phyloP scores from a whole-genome alignment of 2,329 filamentous ascomycete genomes.

The Aspergillus costaricaensis region DNA sequence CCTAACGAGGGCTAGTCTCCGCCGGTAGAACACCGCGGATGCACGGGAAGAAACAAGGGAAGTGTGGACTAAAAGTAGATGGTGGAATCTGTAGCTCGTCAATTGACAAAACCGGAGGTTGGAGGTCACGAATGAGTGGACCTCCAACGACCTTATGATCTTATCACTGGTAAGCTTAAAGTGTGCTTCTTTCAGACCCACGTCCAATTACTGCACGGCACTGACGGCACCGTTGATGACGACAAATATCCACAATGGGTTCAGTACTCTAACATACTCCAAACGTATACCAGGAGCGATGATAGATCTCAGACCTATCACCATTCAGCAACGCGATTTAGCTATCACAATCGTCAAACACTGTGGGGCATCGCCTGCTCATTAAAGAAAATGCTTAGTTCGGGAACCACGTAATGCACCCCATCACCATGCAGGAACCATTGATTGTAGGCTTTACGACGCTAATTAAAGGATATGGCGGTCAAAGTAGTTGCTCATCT shows the following conservation, averaged over 20 bases:
- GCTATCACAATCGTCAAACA: background rate
- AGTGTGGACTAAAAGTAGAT: background rate
- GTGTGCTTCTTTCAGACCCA: background rate
- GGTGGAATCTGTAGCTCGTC: background rate
- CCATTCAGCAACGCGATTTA: background rate
- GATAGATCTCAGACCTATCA: background rate
- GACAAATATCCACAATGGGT: background rate
- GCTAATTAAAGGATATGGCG: background rate
- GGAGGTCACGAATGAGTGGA: background rate
- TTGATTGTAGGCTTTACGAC: background rate
- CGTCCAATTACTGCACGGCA: background rate
- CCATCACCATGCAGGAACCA: background rate
- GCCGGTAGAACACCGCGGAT: background rate
- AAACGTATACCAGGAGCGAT: background rate
- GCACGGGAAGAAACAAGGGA: background rate
- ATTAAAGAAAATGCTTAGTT: too few species aligned
- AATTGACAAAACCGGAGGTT: background rate
- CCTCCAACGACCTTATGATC: background rate
- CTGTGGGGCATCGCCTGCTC: too few species aligned
- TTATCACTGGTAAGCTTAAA: constrained; percentile 8
- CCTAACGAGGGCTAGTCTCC: constrained; percentile 4
- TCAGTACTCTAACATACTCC: background rate
- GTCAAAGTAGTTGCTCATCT: background rate
- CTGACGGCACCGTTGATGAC: background rate
- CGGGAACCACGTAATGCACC: background rate